Base-by-base conservation (phyloP, 305 asterid species). In the Plantago rigida region DNA sequence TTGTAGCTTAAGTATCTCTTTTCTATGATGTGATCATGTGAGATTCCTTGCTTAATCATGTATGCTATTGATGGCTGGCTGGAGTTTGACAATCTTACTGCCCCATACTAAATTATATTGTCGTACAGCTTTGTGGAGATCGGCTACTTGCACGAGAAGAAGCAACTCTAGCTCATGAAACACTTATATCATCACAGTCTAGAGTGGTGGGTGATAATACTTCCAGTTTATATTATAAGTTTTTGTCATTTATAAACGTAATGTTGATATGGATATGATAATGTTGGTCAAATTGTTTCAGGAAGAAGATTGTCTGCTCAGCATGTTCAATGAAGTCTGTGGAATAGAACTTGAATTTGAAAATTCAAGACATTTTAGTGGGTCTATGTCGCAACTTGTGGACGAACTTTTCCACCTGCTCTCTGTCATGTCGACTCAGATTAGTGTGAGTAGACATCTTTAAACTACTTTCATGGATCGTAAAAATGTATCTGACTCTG, bases 281-380 rank as follows among this genome's bases (percentile, higher is more conserved):
- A 76, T 54, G 44, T 19, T 59, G 70, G 13, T 62, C 39, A 56
- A 62, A 74, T 69, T 72, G 42, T 74, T 65, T 66, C 84, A 87
- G 95, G 96, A 76, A 67, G 84, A 80, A 69, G 80, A 80, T 67
- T 82, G 73, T 67, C 54, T 77, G 72, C 60, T 44, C 62, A 73
- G 71, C 59, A 71, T 87, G 63, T 59, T 64, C 76, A 63, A 74
- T 36, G 93, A 84, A 71, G 73, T 79, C 44, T 63, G 76, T 62
- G 93, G 78, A 58, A 71, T 84, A 74, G 69, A 80, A 77, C 65
- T 65, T 67, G 93, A 86, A 72, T 77, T 81, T 69, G 83, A 90
- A 69, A 78, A 73, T 51, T 84, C 85, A 19, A 78, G 74, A 71
- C 78, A 73, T 63, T 70, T 73, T 56, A 68, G 54, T 13, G 80